These are phyloP conservation scores for Styphnolobium japonicum DNA, from an alignment of 306 rosid species.

Conservation along the genomic window DNA sequence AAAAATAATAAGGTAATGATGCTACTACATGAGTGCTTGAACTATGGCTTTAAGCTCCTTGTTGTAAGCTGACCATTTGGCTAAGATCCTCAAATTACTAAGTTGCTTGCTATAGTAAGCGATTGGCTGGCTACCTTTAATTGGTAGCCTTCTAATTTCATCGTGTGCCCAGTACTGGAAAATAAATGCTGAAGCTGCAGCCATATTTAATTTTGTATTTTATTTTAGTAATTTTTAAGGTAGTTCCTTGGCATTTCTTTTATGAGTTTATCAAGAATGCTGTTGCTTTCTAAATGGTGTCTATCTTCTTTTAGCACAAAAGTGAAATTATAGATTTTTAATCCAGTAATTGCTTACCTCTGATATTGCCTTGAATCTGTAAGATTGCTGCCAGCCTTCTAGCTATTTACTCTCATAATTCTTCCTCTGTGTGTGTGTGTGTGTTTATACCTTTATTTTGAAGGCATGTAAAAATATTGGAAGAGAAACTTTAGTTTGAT, in stretches of 20 bases:
- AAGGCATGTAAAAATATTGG: background rate
- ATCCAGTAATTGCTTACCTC: background rate
- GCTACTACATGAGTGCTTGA: background rate
- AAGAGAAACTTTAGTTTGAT: slow-evolving; percentile 8
- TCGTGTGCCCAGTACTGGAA: background rate
- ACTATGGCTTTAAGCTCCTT: background rate
- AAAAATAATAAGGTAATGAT: slow-evolving; percentile 8
- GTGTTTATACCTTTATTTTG: background rate
- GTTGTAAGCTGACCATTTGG: background rate
- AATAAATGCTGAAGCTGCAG: background rate
- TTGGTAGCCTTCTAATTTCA: background rate
- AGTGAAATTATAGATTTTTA: background rate
- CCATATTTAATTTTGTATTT: background rate
- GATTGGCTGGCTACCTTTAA: slow-evolving; percentile 3
- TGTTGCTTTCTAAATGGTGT: background rate
- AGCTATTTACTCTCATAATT: background rate
- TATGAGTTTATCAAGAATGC: background rate
- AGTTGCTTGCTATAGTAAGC: background rate
- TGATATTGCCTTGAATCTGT: background rate
- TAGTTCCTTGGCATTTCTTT: background rate
- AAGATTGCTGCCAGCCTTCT: background rate
- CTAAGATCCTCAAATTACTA: background rate
- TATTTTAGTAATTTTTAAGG: background rate
- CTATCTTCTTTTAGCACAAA: background rate
- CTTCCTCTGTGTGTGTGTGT: background rate